Base-by-base conservation (phyloP, 108 stramenopile species). In the Stephanodiscus minutulus region DNA sequence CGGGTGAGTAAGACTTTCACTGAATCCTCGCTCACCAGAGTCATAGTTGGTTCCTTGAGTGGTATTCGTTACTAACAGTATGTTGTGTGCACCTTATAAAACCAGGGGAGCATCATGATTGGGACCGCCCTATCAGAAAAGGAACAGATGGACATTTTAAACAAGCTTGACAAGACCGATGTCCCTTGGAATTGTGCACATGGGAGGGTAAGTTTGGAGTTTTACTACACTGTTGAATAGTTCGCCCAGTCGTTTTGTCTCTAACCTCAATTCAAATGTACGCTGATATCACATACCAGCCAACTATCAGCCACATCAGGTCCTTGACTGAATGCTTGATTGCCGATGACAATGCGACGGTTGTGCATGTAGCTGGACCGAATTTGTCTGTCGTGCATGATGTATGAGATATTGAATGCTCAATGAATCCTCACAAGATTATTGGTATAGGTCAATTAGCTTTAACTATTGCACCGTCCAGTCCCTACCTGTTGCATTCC, bases 141-240 rank as follows among this genome's bases (percentile, higher is more conserved):
- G 46, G 93, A 98, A 58, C 96, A 97, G 94, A 74, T 73, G 21
- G 61, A 72, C 10, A 77, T 98, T 27, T 93, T 97, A 59, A 61
- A 82, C 27, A 91, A 91, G 39, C 75, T 98, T 72, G 85, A 83
- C 15, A 77, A 83, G n/a, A 76, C 94, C 2, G 96, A 97, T 20
- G 85, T 91, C 58, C 98, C 98, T 15, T 98, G 96, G 96, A 96
- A 93, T 52, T 98, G 98, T 59, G 72, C 82, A 1, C 91, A 92
- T 29, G 91, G 91, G 5, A 72, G 76, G 41, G 70, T 66, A 61
- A 61, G 70, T 41, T 54, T 61, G 11, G 27, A 62, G 20, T 18
- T 22, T 7, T 18, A 12, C 18, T 31, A 59, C 17, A 20, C 17
- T 22, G 21, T 21, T 52, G 5, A 9, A 27, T 20, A 21, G 18